These are phyloP conservation scores for Penicillium lagena DNA, from an alignment of 495 filamentous ascomycete species.

Conservation along the genomic window DNA sequence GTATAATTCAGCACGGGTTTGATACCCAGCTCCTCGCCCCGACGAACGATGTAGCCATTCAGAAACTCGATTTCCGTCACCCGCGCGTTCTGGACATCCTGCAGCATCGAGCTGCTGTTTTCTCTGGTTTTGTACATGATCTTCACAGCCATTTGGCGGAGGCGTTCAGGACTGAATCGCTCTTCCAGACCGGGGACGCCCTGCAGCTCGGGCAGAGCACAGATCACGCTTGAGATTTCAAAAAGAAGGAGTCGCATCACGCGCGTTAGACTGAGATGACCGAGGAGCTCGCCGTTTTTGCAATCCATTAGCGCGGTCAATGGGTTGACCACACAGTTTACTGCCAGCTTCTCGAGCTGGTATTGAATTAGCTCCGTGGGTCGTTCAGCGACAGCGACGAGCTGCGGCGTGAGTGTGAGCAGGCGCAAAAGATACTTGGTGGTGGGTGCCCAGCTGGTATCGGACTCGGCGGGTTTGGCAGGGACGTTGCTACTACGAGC, in stretches of 20 bases:
- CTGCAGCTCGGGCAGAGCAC: slow-evolving; percentile 59
- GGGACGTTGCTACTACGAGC: slow-evolving; percentile 12
- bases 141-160: slow-evolving; percentile 48
- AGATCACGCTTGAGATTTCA: slow-evolving; percentile 59
- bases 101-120: slow-evolving; percentile 76
- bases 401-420: slow-evolving; percentile 41
- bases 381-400: slow-evolving; percentile 40
- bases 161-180: slow-evolving; percentile 49
- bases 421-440: slow-evolving; percentile 45
- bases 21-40: slow-evolving; percentile 62
- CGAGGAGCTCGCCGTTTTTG: slow-evolving; percentile 67
- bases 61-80: slow-evolving; percentile 75
- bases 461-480: slow-evolving; percentile 8
- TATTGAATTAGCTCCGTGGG: slow-evolving; percentile 39
- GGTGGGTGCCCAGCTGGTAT: slow-evolving; percentile 30
- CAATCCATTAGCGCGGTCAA: slow-evolving; percentile 67
- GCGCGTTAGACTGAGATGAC: slow-evolving; percentile 48
- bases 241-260: slow-evolving; percentile 56
- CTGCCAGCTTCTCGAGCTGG: slow-evolving; percentile 73
- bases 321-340: slow-evolving; percentile 77
- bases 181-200: slow-evolving; percentile 49
- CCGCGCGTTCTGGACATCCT: slow-evolving; percentile 59
- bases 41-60: slow-evolving; percentile 74
- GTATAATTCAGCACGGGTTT: slow-evolving; percentile 61
- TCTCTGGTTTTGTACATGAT: slow-evolving; percentile 55